Conservation (phyloP, 805 yeast genomes). For the Lipomyces anomalus region DNA sequence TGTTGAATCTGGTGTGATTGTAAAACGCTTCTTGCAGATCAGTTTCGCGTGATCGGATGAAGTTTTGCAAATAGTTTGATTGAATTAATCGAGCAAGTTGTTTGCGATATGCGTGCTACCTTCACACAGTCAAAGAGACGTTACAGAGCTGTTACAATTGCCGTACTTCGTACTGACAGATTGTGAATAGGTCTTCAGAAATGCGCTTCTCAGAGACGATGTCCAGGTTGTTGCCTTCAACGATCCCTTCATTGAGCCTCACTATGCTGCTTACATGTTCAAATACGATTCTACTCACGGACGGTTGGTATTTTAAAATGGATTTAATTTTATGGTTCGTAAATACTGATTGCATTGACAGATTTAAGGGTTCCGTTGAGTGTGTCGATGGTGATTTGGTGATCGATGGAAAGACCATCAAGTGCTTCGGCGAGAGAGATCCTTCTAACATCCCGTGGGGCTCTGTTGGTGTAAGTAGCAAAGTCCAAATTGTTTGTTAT, state of each 20-base stretch:
- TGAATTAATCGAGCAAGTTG: too few relatives aligned
- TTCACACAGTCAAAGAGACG: not conserved
- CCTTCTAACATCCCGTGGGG: constrained; percentile 90
- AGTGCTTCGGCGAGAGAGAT: constrained; percentile 74
- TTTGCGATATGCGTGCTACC: too few relatives aligned
- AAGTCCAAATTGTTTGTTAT: too few relatives aligned
- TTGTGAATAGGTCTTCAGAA: constrained; percentile 46
- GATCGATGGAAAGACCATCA: constrained; percentile 63
- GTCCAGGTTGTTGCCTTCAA: constrained; percentile 82
- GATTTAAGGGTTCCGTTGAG: constrained; percentile 67
- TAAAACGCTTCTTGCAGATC: too few relatives aligned
- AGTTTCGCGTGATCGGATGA: too few relatives aligned
- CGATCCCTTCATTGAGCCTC: constrained; percentile 85
- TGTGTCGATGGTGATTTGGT: constrained; percentile 45
- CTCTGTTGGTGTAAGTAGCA: constrained; percentile 46
- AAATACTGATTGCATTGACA: constrained; percentile 1
- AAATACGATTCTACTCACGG: constrained; percentile 95
- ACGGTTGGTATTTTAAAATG: constrained; percentile 29
- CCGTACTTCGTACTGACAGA: not conserved
- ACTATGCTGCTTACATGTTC: constrained; percentile 92
- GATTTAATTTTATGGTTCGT: not conserved
- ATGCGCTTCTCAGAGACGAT: constrained; percentile 67
- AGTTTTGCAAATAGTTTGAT: too few relatives aligned
- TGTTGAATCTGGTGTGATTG: too few relatives aligned
- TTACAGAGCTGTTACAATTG: not conserved